Base-by-base conservation (phyloP, 164 flowering plant genomes). In the Pachysandra terminalis region DNA sequence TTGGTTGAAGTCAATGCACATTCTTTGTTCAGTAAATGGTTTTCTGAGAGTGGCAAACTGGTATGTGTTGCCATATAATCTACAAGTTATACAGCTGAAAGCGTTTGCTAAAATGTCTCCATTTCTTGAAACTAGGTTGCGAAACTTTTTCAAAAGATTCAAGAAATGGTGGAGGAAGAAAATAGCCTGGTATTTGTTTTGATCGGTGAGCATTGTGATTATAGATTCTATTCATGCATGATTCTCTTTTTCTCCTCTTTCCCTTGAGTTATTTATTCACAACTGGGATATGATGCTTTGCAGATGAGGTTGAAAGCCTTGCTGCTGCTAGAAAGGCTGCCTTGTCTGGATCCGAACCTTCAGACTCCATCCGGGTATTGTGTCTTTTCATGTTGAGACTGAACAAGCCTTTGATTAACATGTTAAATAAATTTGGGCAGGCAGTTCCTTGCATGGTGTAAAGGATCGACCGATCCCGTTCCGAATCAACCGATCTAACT, bases 271-370 rank as follows among this genome's bases (percentile, higher is more conserved):
- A 16, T 54, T 9, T 68, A 16, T 54, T 9, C 67, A 22, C 59
- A 25, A 45, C 51, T 65, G 1, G 13, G 26, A 48, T 63, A 25
- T 66, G 35, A 64, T 81, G 65, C 55, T n/a, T n/a, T 79, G 69
- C 83, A 96, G 99, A 96, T 86, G 99, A 96, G 86, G 97, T 96
- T 72, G 99, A 96, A 89, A 96, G 99, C 68, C 95, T 96, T 66
- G 98, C 99, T 71, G 95, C 99, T 76, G 98, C 99, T 45, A 85
- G 99, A 79, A 87, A 87, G 66, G 95, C 99, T 73, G 99, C 99
- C 61, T 83, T 93, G 73, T 96, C 99, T 76, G 98, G 99, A 35
- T 96, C 99, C 15, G 99, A 96, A 75, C 99, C 98, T 69, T 93
- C 99, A 65, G 98, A 91, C 73, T 96, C 99, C 19, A 96, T 91